These are phyloP conservation scores for Escallonia herrerae DNA, from an alignment of 129 eudicot genomes.

Conservation along the genomic window DNA sequence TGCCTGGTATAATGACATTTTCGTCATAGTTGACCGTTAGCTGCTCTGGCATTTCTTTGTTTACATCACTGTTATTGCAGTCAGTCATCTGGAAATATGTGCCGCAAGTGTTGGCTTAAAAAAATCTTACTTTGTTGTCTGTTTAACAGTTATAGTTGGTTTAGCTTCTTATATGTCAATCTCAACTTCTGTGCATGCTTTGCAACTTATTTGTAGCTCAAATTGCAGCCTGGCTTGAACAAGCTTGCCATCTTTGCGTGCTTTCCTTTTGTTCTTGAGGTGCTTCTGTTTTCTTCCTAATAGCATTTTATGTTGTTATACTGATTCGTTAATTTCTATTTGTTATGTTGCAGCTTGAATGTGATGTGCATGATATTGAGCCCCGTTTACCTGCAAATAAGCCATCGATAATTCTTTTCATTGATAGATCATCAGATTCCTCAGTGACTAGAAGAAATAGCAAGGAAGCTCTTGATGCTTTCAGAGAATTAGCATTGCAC, in stretches of 20 bases:
- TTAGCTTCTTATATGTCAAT: background rate
- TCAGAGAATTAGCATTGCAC: slow-evolving; percentile 59
- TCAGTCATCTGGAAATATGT: no score
- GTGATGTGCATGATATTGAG: slow-evolving; percentile 40
- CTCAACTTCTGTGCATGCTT: background rate
- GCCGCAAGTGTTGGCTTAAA: no score
- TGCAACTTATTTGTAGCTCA: background rate
- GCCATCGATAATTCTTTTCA: slow-evolving; percentile 73
- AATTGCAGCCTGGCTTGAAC: background rate
- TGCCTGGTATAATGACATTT: no score
- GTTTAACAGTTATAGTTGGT: no score
- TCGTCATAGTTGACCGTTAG: no score
- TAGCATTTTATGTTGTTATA: background rate
- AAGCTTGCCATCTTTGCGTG: background rate
- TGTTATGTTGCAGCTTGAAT: slow-evolving; percentile 44
- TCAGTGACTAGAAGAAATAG: slow-evolving; percentile 44
- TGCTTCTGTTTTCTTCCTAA: no score
- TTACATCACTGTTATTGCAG: no score
- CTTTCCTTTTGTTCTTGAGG: background rate
- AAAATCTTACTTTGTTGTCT: no score
- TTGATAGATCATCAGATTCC: slow-evolving; percentile 77
- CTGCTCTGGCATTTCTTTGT: no score
- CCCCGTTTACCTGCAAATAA: slow-evolving; percentile 57
- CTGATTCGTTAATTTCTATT: slow-evolving; percentile 18
- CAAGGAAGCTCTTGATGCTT: slow-evolving; percentile 54